These are phyloP conservation scores for Calonectria ilicicola DNA, from an alignment of 2,329 filamentous ascomycete species.

Conservation along the genomic window DNA sequence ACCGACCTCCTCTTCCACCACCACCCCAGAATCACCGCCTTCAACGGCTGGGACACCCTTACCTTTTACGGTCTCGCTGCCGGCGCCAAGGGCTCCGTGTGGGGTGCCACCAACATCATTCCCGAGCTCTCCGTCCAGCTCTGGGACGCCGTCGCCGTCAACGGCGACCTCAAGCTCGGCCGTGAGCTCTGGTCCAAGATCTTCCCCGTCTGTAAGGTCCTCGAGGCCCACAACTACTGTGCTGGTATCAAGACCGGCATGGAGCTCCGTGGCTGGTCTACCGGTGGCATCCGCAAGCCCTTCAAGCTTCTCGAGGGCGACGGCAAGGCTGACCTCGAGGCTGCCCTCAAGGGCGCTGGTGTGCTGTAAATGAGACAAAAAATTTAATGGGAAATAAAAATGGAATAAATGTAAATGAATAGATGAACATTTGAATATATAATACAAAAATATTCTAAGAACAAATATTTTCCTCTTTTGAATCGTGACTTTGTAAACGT, in stretches of 20 bases:
- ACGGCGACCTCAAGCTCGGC: constrained; percentile 55
- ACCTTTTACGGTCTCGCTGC: constrained; percentile 65
- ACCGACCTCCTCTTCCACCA: constrained; percentile 61
- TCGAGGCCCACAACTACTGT: constrained; percentile 61
- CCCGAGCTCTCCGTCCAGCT: constrained; percentile 61
- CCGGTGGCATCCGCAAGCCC: constrained; percentile 62
- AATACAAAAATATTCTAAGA: constrained; percentile 4
- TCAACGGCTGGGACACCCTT: constrained; percentile 66
- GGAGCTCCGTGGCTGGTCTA: constrained; percentile 58
- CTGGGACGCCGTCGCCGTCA: constrained; percentile 55
- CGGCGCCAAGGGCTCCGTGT: constrained; percentile 61
- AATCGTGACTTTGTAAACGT: neutral
- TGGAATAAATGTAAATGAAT: neutral
- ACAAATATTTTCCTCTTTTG: neutral
- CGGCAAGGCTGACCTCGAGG: constrained; percentile 49
- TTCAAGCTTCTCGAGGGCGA: constrained; percentile 52
- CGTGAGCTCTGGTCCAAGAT: constrained; percentile 62
- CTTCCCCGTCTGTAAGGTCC: constrained; percentile 62
- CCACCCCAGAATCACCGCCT: constrained; percentile 55
- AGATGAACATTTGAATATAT: constrained; percentile 4
- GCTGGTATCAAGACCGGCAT: constrained; percentile 62
- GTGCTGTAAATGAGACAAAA: constrained; percentile 37
- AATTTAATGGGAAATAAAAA: neutral
- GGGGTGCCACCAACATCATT: constrained; percentile 64
- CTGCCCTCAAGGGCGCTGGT: constrained; percentile 52